A percentile compares a stretch with the other conserved stretches of the same genome.
Evolutionary conservation across 805 yeast species (phyloP).

Genomic region (Alloascoidea africana): DNA sequence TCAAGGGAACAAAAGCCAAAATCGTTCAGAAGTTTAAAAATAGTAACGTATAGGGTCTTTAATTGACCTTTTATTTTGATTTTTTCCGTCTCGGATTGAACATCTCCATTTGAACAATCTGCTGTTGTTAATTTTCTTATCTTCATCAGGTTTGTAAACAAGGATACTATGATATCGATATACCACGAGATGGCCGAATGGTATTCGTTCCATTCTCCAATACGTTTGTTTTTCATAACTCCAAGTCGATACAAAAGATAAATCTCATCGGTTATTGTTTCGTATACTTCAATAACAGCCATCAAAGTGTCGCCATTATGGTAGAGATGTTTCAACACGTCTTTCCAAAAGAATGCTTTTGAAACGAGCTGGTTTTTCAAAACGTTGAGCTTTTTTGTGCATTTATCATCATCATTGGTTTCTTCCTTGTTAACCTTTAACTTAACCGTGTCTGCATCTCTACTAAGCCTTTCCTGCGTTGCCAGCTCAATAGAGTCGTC

Average conservation of each 20-base stretch:
- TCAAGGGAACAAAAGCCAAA: neutral
- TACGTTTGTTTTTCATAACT: neutral
- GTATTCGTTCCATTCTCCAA: constrained; percentile 1
- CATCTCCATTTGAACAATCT: neutral
- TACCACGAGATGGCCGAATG: neutral
- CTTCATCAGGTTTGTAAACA: neutral
- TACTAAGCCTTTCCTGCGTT: too few relatives aligned
- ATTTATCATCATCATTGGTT: neutral
- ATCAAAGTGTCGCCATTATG: neutral
- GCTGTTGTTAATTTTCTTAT: neutral
- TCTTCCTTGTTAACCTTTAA: neutral
- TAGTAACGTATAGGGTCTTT: neutral
- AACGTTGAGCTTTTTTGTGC: too few relatives aligned
- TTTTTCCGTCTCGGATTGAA: too few relatives aligned
- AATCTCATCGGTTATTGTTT: neutral
- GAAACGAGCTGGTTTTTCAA: neutral
- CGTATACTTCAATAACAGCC: neutral
- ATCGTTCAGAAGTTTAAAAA: neutral
- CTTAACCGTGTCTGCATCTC: too few relatives aligned
- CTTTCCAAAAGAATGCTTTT: neutral
- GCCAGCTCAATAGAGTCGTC: neutral
- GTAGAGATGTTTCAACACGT: neutral
- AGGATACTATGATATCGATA: neutral
- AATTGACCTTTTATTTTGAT: neutral
- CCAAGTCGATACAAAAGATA: neutral